Percentiles rank a stretch among this genome's conserved stretches.
These are phyloP conservation scores for Podospora pseudopauciseta DNA, from an alignment of 495 filamentous ascomycete species.

Conservation along the genomic window DNA sequence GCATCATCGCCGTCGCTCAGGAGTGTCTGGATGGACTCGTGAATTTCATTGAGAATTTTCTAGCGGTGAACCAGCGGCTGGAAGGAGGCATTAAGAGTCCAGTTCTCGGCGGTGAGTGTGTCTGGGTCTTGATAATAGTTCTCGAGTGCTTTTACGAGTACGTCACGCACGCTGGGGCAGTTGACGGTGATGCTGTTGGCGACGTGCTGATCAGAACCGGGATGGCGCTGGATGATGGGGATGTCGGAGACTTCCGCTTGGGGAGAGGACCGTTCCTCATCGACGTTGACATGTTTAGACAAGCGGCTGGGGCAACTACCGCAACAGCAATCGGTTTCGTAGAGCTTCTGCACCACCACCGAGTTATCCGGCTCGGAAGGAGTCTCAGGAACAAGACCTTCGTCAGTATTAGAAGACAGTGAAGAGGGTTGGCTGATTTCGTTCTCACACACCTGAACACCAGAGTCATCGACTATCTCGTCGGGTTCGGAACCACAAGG, in stretches of 20 bases:
- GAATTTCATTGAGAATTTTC: constrained; percentile 39
- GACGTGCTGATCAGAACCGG: background rate
- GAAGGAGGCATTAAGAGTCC: constrained; percentile 53
- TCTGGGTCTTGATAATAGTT: constrained; percentile 57
- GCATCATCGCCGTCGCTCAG: constrained; percentile 45
- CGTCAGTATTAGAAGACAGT: background rate
- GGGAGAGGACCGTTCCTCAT: constrained; percentile 16
- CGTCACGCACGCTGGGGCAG: constrained; percentile 28
- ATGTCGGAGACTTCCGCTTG: constrained; percentile 4
- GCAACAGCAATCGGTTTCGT: background rate
- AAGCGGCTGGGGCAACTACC: constrained; percentile 15
- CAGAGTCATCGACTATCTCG: background rate
- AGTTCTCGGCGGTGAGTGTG: constrained; percentile 41
- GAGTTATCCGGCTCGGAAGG: background rate
- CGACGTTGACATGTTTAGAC: constrained; percentile 15
- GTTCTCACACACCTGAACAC: background rate
- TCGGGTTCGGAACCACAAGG: background rate
- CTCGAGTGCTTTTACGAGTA: constrained; percentile 46
- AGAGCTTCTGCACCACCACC: background rate
- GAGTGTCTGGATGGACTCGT: constrained; percentile 32
- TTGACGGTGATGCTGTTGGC: constrained; percentile 28
- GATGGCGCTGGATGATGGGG: constrained; percentile 28
- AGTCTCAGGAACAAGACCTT: background rate
- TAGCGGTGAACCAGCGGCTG: constrained; percentile 59
- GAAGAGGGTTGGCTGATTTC: background rate